Conservation (phyloP, 345 rosid species). For the Excoecaria cochinchinensis region DNA sequence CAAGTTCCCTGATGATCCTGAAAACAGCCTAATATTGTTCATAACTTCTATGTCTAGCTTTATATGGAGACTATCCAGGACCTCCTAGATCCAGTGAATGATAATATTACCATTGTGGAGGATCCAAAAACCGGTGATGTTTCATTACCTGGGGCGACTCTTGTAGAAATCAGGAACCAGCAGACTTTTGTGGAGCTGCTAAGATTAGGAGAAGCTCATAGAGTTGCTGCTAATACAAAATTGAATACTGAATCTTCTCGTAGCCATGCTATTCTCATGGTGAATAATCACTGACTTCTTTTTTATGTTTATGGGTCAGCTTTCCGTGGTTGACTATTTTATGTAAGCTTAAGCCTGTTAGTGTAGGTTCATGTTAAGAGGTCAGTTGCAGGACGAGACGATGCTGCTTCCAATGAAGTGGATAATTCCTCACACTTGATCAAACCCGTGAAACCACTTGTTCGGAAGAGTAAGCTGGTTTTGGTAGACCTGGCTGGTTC, state of each 20-base stretch:
- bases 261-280: conserved; percentile 39
- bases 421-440: conserved; percentile 29
- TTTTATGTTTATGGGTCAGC: background rate
- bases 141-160: conserved; percentile 36
- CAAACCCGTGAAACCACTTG: conserved; percentile 32
- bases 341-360: conserved; percentile 1
- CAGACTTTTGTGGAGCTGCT: conserved; percentile 32
- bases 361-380: conserved; percentile 31
- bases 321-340: background rate
- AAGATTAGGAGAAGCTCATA: conserved; percentile 36
- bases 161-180: conserved; percentile 31
- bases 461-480: conserved; percentile 35
- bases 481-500: conserved; percentile 41
- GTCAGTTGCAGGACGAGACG: conserved; percentile 27
- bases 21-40: conserved; percentile 8
- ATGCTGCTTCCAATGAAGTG: conserved; percentile 18
- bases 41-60: conserved; percentile 21
- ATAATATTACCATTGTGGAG: conserved; percentile 34
- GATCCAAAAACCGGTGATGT: conserved; percentile 39
- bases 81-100: conserved; percentile 33
- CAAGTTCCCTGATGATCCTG: background rate
- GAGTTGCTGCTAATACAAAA: conserved; percentile 39
- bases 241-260: conserved; percentile 38
- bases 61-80: conserved; percentile 38
- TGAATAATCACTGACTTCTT: conserved; percentile 8